Conservation (phyloP, 768 basidiomycete genomes). For the Trametes cubensis region DNA sequence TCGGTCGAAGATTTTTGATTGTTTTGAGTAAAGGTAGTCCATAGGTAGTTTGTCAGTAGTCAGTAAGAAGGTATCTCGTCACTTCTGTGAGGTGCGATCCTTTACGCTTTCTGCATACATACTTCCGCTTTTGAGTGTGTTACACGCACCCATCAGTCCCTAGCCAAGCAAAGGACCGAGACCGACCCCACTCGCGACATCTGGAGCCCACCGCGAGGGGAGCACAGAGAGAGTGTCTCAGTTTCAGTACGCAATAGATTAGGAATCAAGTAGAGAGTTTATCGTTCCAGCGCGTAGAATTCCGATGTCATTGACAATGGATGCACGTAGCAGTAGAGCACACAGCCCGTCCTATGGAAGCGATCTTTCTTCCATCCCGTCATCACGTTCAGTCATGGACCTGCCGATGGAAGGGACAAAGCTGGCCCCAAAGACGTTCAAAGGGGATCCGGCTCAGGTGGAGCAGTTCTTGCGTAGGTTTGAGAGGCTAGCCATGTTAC, state of each 20-base stretch:
- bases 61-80: too few species aligned
- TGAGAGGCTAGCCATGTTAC: conserved; percentile 17
- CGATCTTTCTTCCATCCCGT: not conserved
- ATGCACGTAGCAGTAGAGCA: not conserved
- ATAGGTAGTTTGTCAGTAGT: too few species aligned
- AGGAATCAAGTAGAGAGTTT: not conserved
- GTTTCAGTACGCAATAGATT: not conserved
- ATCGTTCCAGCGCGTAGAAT: not conserved
- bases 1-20: not conserved
- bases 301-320: not conserved
- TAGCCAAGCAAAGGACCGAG: too few species aligned
- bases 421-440: conserved; percentile 27
- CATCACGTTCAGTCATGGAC: not conserved
- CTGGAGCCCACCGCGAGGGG: conserved; percentile 28
- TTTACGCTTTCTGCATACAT: too few species aligned
- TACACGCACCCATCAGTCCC: too few species aligned
- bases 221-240: not conserved
- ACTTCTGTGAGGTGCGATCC: too few species aligned
- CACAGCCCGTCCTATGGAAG: not conserved
- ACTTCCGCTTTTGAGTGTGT: too few species aligned
- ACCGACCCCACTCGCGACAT: not conserved
- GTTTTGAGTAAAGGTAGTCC: not conserved
- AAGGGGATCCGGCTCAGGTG: conserved; percentile 25
- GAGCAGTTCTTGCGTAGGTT: conserved; percentile 22
- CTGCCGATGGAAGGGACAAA: conserved; percentile 24